Percentiles rank a stretch among this genome's conserved stretches.
Conservation (phyloP, 345 rosid species). For the Salix viminalis region DNA sequence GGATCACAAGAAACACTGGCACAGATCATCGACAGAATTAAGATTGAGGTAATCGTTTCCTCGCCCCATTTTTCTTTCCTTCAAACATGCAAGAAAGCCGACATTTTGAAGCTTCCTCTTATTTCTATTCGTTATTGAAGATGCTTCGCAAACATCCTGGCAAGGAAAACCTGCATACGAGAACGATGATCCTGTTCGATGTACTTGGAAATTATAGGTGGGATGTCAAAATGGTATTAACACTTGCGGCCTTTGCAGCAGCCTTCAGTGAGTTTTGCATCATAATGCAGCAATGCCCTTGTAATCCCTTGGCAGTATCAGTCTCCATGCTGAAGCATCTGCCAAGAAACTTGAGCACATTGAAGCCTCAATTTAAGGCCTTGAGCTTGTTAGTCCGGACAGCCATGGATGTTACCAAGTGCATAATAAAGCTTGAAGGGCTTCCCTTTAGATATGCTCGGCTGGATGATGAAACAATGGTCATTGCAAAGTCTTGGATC, state of each 20-base stretch:
- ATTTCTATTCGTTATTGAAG: conserved; percentile 32
- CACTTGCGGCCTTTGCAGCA: conserved; percentile 62
- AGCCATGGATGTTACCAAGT: conserved; percentile 53
- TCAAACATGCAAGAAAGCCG: neutral
- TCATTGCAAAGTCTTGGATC: conserved; percentile 39
- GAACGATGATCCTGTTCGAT: conserved; percentile 56
- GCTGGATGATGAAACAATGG: conserved; percentile 37
- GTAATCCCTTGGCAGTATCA: conserved; percentile 51
- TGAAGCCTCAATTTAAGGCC: conserved; percentile 52
- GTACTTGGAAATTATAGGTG: conserved; percentile 55
- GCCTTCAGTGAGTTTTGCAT: conserved; percentile 61
- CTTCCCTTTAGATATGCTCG: conserved; percentile 36
- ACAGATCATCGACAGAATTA: conserved; percentile 37
- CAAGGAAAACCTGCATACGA: conserved; percentile 33
- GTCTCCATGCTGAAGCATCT: conserved; percentile 52
- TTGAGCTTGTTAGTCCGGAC: conserved; percentile 41
- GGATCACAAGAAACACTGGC: conserved; percentile 45
- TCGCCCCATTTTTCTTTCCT: conserved; percentile 7
- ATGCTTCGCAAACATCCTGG: conserved; percentile 40
- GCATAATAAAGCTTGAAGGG: conserved; percentile 51
- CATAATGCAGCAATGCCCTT: conserved; percentile 38
- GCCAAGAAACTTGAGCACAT: conserved; percentile 33
- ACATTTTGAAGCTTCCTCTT: neutral
- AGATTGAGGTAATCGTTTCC: conserved; percentile 38
- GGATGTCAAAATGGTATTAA: conserved; percentile 67